Base-by-base conservation (phyloP, 2,329 filamentous ascomycete genomes). In the Epichloe amarillans region DNA sequence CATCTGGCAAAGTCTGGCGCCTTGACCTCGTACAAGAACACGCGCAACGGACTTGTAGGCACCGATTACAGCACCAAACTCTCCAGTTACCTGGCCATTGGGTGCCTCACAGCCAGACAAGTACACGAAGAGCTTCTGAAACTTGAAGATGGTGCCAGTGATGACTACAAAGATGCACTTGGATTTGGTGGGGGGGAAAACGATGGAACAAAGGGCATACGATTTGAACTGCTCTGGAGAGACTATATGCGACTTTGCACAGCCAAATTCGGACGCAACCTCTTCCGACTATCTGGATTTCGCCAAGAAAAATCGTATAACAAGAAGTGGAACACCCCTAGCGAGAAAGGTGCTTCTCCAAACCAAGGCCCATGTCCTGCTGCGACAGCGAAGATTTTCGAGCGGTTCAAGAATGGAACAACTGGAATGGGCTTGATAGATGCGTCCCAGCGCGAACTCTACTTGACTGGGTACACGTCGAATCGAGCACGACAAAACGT, bases 231-330 rank as follows among this genome's bases (percentile, higher is more conserved):
- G 0, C 65, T 91, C 0, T 88, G 84, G 86, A 72, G 86, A 40
- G 87, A 91, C 59, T 91, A 90, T 60, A 88, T 91, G 82, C 75
- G 84, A 1, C 74, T 91, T 0, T 88, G 83, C 61, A 82, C 80
- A 5, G 74, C 75, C 35, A 90, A 90, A 58, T 88, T 86, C 54
- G 76, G 78, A 0, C 61, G 65, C 15, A 77, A 76, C 21, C 73
- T 91, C 4, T 91, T 88, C 62, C 67, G 70, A 12, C 65, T 83
- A 2, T 71, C 74, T 4, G 86, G 87, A 0, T 87, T 88, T 57
- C 75, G 76, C 15, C 64, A 67, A 12, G 66, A 69, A 10, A 62
- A 66, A 3, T 65, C 69, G 7, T 64, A 68, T 26, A 57, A 65
- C 7, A 67, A 69, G 39, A 68, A 68, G 15, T 81, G 77, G 78